Base-by-base conservation (phyloP, 148 eudicot species). In the Camellia japonica region DNA sequence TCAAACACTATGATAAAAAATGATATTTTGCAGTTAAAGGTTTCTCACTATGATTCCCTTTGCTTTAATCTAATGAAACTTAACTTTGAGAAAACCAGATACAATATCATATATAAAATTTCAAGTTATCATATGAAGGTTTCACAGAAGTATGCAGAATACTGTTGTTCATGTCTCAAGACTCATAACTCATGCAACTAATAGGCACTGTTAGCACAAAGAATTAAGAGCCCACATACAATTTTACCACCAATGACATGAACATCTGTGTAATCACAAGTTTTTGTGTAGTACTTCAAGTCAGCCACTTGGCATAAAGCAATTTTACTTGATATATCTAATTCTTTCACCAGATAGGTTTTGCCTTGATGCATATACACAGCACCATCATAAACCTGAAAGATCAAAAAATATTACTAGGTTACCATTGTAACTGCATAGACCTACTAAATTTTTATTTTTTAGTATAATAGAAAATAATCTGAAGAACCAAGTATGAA, bases 301-400 rank as follows among this genome's bases (percentile, higher is more conserved):
- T 94, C 97, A 43, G 98, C 98, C 83, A 83, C 86, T 81, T 88
- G 95, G 89, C 98, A 94, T 82, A 88, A 76, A 82, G 99, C 99
- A 80, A 86, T 79, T 89, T 89, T 94, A 80, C 77, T 87, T 67
- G 90, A 83, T 80, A 90, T 68, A 83, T 94, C 85, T 71, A 96
- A 82, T 74, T 90, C 87, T 81, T 91, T 87, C 72, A 96, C 98
- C 67, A 96, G 88, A 88, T 91, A 96, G 68, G 90, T 90, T 73
- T 89, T 88, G 77, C 98, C 99, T 83, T 96, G 99, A 85, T 96
- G 90, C 98, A 96, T 87, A 83, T 92, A 96, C 75, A 92, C 91
- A 56, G 98, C 97, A 79, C 99, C 98, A 79, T 96, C 99, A 83
- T 96, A 96, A 7, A 96, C 95, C 99, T 96, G 89, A 74, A 80